These are phyloP conservation scores for Boletus rubroflammeus DNA, from an alignment of 768 basidiomycete genomes.

Conservation along the genomic window DNA sequence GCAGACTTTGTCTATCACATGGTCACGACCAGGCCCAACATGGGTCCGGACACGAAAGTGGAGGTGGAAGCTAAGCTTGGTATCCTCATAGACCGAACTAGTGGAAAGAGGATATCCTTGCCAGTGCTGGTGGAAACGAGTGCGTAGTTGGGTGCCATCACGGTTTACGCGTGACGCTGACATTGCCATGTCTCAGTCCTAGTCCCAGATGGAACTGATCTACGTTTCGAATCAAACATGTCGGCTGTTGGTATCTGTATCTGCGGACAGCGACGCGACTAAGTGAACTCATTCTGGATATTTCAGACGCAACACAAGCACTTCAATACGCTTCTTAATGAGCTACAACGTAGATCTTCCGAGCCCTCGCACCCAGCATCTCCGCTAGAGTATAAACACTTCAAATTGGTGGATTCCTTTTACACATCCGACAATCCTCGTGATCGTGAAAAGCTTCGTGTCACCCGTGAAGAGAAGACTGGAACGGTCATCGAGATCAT, in stretches of 20 bases:
- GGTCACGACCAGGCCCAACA: conserved; percentile 54
- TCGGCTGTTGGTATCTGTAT: conserved; percentile 54
- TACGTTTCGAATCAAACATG: conserved; percentile 94
- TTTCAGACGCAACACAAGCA: conserved; percentile 79
- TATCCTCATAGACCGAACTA: conserved; percentile 54
- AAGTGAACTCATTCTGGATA: conserved; percentile 9
- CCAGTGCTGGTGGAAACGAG: conserved; percentile 84
- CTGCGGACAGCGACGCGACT: conserved; percentile 4
- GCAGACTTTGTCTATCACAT: conserved; percentile 84
- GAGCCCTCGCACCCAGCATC: conserved; percentile 50
- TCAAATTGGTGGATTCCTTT: conserved; percentile 76
- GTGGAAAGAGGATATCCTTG: conserved; percentile 56
- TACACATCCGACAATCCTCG: conserved; percentile 44
- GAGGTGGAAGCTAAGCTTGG: conserved; percentile 95
- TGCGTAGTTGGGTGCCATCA: conserved; percentile 38
- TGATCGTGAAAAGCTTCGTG: conserved; percentile 63
- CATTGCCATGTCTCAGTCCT: conserved; percentile 51
- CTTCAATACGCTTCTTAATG: conserved; percentile 85
- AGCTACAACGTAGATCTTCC: conserved; percentile 57
- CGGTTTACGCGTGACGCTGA: conserved; percentile 1
- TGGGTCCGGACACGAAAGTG: conserved; percentile 47
- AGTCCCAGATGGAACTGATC: conserved; percentile 52
- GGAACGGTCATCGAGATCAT: conserved; percentile 61
- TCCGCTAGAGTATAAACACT: conserved; percentile 72
- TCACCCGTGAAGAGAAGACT: conserved; percentile 79